phyloP scores from a whole-genome alignment of 2,329 filamentous ascomycete species.

The Niveomyces coronatus region DNA sequence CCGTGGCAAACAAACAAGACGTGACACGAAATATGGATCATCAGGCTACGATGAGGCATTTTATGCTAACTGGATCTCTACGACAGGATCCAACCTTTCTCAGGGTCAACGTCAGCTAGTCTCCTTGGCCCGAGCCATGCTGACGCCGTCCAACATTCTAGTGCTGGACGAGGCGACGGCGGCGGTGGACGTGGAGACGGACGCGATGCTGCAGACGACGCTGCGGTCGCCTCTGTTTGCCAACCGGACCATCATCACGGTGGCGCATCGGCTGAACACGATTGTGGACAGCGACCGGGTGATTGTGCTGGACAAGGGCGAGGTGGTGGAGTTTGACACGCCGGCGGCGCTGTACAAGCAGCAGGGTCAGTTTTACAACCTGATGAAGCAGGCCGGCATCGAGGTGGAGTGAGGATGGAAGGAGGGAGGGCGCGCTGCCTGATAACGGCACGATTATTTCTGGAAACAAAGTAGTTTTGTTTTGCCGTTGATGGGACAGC shows the following conservation, averaged over 20 bases:
- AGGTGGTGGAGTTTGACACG: conserved; percentile 86
- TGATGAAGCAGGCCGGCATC: conserved; percentile 86
- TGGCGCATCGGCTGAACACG: conserved; percentile 96
- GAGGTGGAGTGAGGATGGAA: conserved; percentile 32
- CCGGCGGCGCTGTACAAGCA: conserved; percentile 66
- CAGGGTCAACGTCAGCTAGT: conserved; percentile 92
- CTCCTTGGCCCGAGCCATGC: conserved; percentile 82
- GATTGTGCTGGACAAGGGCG: conserved; percentile 83
- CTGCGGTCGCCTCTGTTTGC: conserved; percentile 60
- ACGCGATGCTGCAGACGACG: conserved; percentile 55
- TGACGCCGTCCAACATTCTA: conserved; percentile 93
- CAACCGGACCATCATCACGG: conserved; percentile 94
- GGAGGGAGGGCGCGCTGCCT: not conserved
- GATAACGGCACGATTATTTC: no score
- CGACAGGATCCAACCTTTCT: conserved; percentile 79
- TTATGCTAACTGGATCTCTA: not conserved
- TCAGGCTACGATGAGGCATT: not conserved
- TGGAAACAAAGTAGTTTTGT: no score
- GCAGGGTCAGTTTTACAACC: conserved; percentile 72
- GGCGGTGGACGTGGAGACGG: conserved; percentile 57
- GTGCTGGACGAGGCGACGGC: conserved; percentile 96
- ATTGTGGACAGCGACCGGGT: conserved; percentile 85
- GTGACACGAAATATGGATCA: no score
- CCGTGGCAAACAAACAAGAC: no score
- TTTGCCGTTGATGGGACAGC: no score